A percentile compares a stretch with the other conserved stretches of the same genome.
These are phyloP conservation scores for Smallanthus sonchifolius DNA, from an alignment of 129 eudicot species.

Conservation along the genomic window DNA sequence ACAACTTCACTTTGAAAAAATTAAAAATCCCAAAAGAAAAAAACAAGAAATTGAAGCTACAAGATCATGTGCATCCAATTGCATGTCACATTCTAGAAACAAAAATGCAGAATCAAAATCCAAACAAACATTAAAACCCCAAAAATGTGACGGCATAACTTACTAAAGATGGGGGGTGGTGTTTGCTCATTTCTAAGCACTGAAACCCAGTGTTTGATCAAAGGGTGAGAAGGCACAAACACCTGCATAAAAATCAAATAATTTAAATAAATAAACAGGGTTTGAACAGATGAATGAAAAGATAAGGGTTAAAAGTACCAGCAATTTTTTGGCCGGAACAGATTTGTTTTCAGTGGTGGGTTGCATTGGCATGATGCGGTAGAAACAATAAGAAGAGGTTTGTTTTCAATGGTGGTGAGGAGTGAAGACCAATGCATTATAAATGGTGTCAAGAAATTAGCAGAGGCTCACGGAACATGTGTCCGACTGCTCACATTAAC, in stretches of 20 bases:
- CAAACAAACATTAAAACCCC: not conserved
- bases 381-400: not conserved
- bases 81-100: not conserved
- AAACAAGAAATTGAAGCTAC: not conserved
- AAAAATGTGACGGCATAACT: constrained; percentile 20
- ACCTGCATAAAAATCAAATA: constrained; percentile 38
- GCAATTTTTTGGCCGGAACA: constrained; percentile 40
- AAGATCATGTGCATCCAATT: not conserved
- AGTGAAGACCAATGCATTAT: not conserved
- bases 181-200: constrained; percentile 93
- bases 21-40: not conserved
- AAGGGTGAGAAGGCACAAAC: constrained; percentile 92
- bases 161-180: constrained; percentile 81
- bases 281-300: not conserved
- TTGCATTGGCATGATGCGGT: constrained; percentile 26
- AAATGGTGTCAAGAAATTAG: not conserved
- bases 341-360: constrained; percentile 39
- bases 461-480: not conserved
- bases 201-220: constrained; percentile 98
- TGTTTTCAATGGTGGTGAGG: not conserved
- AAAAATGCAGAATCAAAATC: not conserved
- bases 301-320: constrained; percentile 20
- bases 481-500: not conserved
- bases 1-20: not conserved
- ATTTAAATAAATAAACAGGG: not conserved